Evolutionary conservation across 2,329 filamentous ascomycete species (phyloP), one percentile per base, ranked within the genome.

Genomic region (Aphanoascus verrucosus): DNA sequence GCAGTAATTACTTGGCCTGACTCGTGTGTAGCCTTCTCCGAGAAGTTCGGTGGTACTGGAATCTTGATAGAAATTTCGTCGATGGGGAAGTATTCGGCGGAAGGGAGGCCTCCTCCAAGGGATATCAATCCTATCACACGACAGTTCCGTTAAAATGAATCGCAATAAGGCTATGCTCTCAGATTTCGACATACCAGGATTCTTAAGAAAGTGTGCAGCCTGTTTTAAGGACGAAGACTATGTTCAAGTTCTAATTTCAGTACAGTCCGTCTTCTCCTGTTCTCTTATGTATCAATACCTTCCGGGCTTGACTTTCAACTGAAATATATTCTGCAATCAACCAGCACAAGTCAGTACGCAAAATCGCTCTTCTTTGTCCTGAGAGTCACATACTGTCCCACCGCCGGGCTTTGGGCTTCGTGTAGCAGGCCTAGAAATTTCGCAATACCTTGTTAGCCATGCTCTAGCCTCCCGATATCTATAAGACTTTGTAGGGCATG

Each of bases 1-100:
- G 88, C 81, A 19, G 71, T 80, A 35, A 90, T 63, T 3, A 77
- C 72, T 20, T 77, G 72, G 9, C 85, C 86, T 0, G 76, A 75
- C 14, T 77, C 67, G n/a, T 73, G 69, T 0, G 82, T 83, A 52
- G 84, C 83, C 31, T 77, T 71, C 61, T 90, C 85, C 5, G 82
- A 81, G 67, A 93, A 94, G 56, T 80, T 70, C 5, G 84, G 82
- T 14, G 81, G 72, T 1, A 72, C 71, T 14, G 89, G 88, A 1
- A 94, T 81, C 61, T 84, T 86, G 70, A 94, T 71, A 58, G 77
- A 78, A 48, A 97, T 70, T 59, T 85, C 78, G 59, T 91, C 83
- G 63, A 97, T 83, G n/a, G 93, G 93, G 64, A 98, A 98, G 70
- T 94, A 88, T 67, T 91, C 84, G 56, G 86, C 81, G 12, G 88